A percentile compares a stretch with the other conserved stretches of the same genome.
phyloP scores from a whole-genome alignment of 805 yeast genomes.

The Pichia nakasei region DNA sequence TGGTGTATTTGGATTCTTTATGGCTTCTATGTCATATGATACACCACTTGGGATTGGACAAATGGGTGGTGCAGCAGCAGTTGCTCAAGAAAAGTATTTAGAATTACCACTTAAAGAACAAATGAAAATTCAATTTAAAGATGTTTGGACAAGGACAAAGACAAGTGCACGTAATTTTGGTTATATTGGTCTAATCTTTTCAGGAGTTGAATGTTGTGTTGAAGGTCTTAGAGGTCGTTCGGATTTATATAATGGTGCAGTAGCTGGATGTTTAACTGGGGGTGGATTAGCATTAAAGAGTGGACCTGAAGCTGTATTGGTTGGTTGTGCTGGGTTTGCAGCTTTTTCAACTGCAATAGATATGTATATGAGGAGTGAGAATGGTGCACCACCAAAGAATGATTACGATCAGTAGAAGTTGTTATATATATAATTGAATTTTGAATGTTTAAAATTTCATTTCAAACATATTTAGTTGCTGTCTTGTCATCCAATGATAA shows the following conservation, averaged over 20 bases:
- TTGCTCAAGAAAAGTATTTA: conserved; percentile 7
- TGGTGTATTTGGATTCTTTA: conserved; percentile 90
- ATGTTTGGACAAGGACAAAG: conserved; percentile 86
- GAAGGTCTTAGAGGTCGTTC: conserved; percentile 83
- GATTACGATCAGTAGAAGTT: conserved; percentile 73
- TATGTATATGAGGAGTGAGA: conserved; percentile 75
- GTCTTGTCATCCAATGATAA: too few species aligned
- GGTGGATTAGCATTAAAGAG: conserved; percentile 89
- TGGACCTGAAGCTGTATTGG: conserved; percentile 85
- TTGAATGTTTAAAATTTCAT: too few species aligned
- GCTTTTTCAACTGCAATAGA: conserved; percentile 89
- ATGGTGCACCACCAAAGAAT: conserved; percentile 72
- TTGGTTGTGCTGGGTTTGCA: conserved; percentile 98
- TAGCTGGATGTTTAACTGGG: conserved; percentile 95
- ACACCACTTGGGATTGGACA: conserved; percentile 53
- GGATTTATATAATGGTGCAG: conserved; percentile 84
- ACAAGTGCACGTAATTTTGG: conserved; percentile 92
- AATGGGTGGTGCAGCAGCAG: conserved; percentile 19
- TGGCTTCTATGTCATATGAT: conserved; percentile 85
- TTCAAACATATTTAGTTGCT: too few species aligned
- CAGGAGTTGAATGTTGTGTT: conserved; percentile 87
- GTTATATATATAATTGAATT: too few species aligned
- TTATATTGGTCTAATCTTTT: conserved; percentile 79
- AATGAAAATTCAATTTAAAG: conserved; percentile 80
- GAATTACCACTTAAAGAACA: conserved; percentile 90